phyloP scores from a whole-genome alignment of 208 protist genomes.

The Trypanosoma rangeli region DNA sequence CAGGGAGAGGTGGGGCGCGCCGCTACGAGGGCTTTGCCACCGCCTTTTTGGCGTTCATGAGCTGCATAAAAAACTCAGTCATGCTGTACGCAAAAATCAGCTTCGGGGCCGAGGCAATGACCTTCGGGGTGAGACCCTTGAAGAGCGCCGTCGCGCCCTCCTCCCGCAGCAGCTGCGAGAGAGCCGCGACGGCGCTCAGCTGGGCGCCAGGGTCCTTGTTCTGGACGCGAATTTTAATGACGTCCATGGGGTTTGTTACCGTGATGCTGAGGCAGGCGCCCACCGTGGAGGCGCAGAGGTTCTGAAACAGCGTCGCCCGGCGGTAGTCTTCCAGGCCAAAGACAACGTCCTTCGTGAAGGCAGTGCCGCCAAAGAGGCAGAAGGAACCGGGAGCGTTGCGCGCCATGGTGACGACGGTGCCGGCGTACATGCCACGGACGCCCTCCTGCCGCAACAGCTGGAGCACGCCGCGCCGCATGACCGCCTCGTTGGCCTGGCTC shows the following conservation, averaged over 20 bases:
- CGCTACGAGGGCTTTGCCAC: not conserved
- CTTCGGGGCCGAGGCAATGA: conserved; percentile 78
- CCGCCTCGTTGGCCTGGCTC: conserved; percentile 87
- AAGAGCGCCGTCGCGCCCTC: conserved; percentile 84
- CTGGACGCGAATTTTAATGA: conserved; percentile 93
- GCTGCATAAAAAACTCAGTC: conserved; percentile 75
- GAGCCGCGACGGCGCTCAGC: conserved; percentile 44
- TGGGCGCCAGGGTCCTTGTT: conserved; percentile 47
- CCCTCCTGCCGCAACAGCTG: conserved; percentile 77
- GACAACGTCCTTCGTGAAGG: conserved; percentile 87
- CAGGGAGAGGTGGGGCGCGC: not conserved
- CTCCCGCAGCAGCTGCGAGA: conserved; percentile 63
- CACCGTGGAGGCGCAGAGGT: conserved; percentile 80
- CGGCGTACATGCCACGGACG: conserved; percentile 83
- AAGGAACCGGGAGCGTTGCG: conserved; percentile 92
- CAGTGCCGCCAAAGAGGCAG: conserved; percentile 86
- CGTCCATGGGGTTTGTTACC: conserved; percentile 92
- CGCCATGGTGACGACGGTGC: conserved; percentile 79
- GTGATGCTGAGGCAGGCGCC: conserved; percentile 82
- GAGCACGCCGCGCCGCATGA: conserved; percentile 60
- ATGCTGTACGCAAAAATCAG: conserved; percentile 87
- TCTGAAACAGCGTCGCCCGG: conserved; percentile 82
- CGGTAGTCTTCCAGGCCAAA: conserved; percentile 80
- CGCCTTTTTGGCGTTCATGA: conserved; percentile 29
- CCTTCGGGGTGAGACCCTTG: conserved; percentile 90